Percentiles rank a stretch among this genome's conserved stretches.
Conservation (phyloP, 2,329 filamentous ascomycete species). For the Arthrobotrys pseudoclavata region DNA sequence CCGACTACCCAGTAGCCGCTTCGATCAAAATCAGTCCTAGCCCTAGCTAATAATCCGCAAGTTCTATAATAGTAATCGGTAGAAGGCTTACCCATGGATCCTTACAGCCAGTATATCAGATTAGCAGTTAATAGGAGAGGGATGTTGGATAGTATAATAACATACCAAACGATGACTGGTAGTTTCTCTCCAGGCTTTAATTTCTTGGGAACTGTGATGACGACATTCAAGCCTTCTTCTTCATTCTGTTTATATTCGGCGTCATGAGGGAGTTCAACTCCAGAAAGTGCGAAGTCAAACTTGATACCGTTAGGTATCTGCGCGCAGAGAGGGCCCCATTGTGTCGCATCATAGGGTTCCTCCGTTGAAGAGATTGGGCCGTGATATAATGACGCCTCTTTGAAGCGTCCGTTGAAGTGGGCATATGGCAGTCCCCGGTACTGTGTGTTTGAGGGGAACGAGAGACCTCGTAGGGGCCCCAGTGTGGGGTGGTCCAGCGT, state of each 20-base stretch:
- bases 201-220: slow-evolving; percentile 65
- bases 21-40: not conserved
- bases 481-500: slow-evolving; percentile 34
- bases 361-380: slow-evolving; percentile 38
- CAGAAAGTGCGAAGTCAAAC: slow-evolving; percentile 46
- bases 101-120: not conserved
- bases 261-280: slow-evolving; percentile 30
- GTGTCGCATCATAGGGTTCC: slow-evolving; percentile 64
- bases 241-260: slow-evolving; percentile 64
- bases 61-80: not conserved
- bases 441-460: slow-evolving; percentile 61
- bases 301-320: slow-evolving; percentile 64
- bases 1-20: slow-evolving; percentile 56
- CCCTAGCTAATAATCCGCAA: not conserved
- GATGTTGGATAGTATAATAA: not conserved
- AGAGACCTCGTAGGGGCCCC: slow-evolving; percentile 22
- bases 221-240: slow-evolving; percentile 65
- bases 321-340: slow-evolving; percentile 66
- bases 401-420: slow-evolving; percentile 64
- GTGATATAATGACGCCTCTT: slow-evolving; percentile 63
- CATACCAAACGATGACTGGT: slow-evolving; percentile 62
- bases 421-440: slow-evolving; percentile 66
- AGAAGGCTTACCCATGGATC: slow-evolving; percentile 33
- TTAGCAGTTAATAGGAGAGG: not conserved
- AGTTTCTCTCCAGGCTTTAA: slow-evolving; percentile 22